Conservation (phyloP, 331 rosid species). For the Saraca asoca region DNA sequence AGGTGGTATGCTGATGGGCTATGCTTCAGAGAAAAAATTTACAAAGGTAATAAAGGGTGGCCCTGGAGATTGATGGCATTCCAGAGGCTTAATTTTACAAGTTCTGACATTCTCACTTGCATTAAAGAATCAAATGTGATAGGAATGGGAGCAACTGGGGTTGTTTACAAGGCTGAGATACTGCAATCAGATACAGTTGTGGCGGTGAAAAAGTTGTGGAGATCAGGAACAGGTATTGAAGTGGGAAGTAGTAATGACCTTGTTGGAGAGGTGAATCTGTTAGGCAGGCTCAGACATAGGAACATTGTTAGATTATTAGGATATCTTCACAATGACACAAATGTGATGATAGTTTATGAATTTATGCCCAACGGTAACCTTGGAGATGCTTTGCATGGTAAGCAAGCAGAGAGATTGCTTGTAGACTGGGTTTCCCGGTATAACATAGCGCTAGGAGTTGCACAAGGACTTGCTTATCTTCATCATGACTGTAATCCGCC, state of each 20-base stretch:
- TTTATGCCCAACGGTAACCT: constrained; percentile 82
- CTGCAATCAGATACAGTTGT: constrained; percentile 58
- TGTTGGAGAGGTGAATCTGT: constrained; percentile 84
- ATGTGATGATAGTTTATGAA: constrained; percentile 80
- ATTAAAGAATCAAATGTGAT: constrained; percentile 81
- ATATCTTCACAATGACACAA: constrained; percentile 65
- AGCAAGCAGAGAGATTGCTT: constrained; percentile 65
- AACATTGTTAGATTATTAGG: constrained; percentile 84
- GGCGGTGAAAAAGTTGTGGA: constrained; percentile 91
- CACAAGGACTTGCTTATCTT: constrained; percentile 93
- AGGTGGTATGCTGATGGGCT: constrained; percentile 75
- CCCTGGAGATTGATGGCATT: constrained; percentile 94
- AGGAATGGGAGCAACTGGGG: constrained; percentile 87
- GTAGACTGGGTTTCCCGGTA: constrained; percentile 90
- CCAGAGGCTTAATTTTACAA: constrained; percentile 81
- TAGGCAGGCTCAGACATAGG: constrained; percentile 90
- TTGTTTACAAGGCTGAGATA: constrained; percentile 81
- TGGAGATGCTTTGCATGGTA: constrained; percentile 87
- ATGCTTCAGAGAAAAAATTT: constrained; percentile 62
- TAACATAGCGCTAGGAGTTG: constrained; percentile 87
- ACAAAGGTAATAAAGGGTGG: constrained; percentile 78
- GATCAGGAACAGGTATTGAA: constrained; percentile 66
- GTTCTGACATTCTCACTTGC: constrained; percentile 75
- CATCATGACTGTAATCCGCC: constrained; percentile 95
- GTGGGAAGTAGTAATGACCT: constrained; percentile 70